phyloP scores from a whole-genome alignment of 1,139 yeast genomes.

The Taphrina populina region DNA sequence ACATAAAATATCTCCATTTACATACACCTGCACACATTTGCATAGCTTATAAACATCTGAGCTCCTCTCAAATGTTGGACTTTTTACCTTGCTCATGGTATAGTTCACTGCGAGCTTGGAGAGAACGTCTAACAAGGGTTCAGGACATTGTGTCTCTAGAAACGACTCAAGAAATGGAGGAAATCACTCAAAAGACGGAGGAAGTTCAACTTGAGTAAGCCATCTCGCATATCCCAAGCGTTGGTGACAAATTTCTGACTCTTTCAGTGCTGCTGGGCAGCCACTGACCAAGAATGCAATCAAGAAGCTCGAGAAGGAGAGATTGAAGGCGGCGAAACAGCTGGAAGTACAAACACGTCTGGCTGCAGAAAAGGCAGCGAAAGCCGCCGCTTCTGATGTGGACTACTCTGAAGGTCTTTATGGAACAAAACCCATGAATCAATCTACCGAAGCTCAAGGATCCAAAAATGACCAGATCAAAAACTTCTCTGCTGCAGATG shows the following conservation, averaged over 20 bases:
- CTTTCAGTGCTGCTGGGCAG: constrained; percentile 73
- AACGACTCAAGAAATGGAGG: no score
- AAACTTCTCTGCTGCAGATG: constrained; percentile 58
- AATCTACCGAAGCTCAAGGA: constrained; percentile 67
- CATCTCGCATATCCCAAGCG: not conserved
- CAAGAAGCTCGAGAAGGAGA: constrained; percentile 90
- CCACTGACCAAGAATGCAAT: constrained; percentile 94
- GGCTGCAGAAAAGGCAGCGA: constrained; percentile 82
- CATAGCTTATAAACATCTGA: no score
- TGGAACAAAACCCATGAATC: constrained; percentile 85
- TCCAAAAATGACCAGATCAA: constrained; percentile 58
- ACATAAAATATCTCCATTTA: no score
- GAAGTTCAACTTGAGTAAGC: constrained; percentile 8
- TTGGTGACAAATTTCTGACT: not conserved
- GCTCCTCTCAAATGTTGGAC: no score
- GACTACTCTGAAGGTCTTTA: constrained; percentile 81
- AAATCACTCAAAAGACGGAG: not conserved
- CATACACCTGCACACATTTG: no score
- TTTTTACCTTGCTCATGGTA: no score
- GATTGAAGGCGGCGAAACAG: constrained; percentile 87
- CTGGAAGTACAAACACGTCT: constrained; percentile 88
- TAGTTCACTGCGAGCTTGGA: no score
- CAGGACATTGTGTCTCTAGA: no score
- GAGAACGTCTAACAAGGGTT: no score
- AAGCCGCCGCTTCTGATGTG: constrained; percentile 65